Percentiles rank a stretch among this genome's conserved stretches.
Conservation (phyloP, 2,329 filamentous ascomycete species). For the Aurifilum marmelostoma region DNA sequence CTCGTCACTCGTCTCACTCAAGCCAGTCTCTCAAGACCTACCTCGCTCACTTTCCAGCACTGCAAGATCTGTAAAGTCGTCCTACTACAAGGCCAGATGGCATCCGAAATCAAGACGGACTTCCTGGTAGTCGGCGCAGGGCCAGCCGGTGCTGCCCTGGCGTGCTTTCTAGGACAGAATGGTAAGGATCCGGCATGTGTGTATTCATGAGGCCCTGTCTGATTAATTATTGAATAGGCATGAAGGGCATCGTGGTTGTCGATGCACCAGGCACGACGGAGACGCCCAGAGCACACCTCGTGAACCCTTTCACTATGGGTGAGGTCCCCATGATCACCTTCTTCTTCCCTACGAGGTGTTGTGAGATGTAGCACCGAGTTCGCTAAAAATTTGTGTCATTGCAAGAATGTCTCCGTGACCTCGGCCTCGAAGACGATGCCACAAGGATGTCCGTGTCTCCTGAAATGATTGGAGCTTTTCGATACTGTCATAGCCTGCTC, state of each 20-base stretch:
- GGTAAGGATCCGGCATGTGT: conserved; percentile 1
- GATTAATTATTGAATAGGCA: neutral
- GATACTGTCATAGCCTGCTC: conserved; percentile 44
- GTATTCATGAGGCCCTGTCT: neutral
- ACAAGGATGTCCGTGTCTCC: conserved; percentile 36
- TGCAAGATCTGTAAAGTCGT: neutral
- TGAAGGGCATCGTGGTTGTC: conserved; percentile 23
- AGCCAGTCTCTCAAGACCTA: neutral
- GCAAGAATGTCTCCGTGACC: conserved; percentile 45
- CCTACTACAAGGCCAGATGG: neutral
- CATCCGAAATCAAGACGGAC: conserved; percentile 24
- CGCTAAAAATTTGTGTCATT: neutral
- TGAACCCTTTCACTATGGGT: conserved; percentile 25
- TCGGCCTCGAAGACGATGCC: conserved; percentile 41
- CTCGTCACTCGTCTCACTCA: neutral
- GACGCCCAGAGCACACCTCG: conserved; percentile 24
- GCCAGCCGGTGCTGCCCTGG: conserved; percentile 23
- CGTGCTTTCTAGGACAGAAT: conserved; percentile 26
- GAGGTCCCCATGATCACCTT: neutral
- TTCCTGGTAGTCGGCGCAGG: conserved; percentile 26
- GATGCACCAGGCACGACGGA: conserved; percentile 21
- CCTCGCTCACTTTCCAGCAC: neutral
- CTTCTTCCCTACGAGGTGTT: neutral
- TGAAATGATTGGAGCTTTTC: conserved; percentile 41
- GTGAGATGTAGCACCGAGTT: neutral